Base-by-base conservation (phyloP, 768 basidiomycete genomes). In the Leccinum longicurvipes region DNA sequence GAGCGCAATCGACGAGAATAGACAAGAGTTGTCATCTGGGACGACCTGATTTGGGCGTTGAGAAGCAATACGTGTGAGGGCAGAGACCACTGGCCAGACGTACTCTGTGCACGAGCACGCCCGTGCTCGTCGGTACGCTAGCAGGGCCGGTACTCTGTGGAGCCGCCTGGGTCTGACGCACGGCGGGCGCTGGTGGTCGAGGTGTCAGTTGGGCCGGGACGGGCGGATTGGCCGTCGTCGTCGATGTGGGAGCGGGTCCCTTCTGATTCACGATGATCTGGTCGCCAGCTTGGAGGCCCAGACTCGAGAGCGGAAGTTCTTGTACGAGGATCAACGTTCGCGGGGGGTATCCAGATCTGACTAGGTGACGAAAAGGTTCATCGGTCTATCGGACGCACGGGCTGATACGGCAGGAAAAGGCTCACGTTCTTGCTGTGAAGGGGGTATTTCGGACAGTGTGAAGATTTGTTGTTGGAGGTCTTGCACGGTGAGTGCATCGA, bases 1-100 rank as follows among this genome's bases (percentile, higher is more conserved):
- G 41, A 96, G 74, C 15, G 90, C 91, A 45, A 92, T 77, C 3
- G 93, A 85, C 3, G 89, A 89, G 75, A 98, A 98, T 28, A 98
- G 76, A 70, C 96, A 98, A 1, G 93, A 90, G 65, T 98, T 98
- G 73, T 98, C 96, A 65, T 98, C 96, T n/a, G 94, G 95, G 17
- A 96, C 92, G 53, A 93, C 79, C 83, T 90, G 24, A 15, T 47
- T 27, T 23, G 21, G 15, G 19, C 11, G 36, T 54, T 23, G 45
- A 34, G 59, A 46, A 31, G 59, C 32, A 63, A 48, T 23, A 39
- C 42, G 63, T 34, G 51, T 47, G 39, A 23, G 32, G 6, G 44
- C 0, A 23, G 31, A 1, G 19, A 24, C n/a, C n/a, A 47, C 46
- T 32, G 25, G 32, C 46, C 36, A 12, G 32, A 24, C 47, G 25